Percentiles rank a stretch among this genome's conserved stretches.
Evolutionary conservation across 2,329 filamentous ascomycete genomes (phyloP).

Genomic region (Graphium sp.): DNA sequence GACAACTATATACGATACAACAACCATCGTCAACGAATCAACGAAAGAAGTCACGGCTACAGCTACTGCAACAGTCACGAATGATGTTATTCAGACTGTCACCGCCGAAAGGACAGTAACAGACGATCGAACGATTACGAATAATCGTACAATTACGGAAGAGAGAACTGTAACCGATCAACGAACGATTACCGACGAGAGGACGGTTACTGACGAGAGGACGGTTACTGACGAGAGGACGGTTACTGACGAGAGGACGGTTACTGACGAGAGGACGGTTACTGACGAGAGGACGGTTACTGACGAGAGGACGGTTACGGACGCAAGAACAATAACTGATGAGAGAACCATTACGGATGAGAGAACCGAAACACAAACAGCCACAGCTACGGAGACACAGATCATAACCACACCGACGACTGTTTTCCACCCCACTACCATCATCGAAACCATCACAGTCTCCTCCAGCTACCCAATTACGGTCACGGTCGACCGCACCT

Average conservation of each 20-base stretch:
- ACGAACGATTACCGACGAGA: too few relatives aligned
- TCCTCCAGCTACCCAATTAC: conserved; percentile 8
- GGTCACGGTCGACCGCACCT: conserved; percentile 5
- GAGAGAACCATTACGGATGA: not conserved
- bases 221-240: conserved; percentile 1
- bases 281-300: too few relatives aligned
- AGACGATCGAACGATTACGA: too few relatives aligned
- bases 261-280: not conserved
- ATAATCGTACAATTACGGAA: not conserved
- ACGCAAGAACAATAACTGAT: not conserved
- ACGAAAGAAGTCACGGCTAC: too few relatives aligned
- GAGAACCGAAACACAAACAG: too few relatives aligned
- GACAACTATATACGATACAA: conserved; percentile 7
- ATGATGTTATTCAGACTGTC: conserved; percentile 5
- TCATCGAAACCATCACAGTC: conserved; percentile 6
- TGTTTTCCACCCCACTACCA: conserved; percentile 3
- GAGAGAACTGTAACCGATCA: too few relatives aligned
- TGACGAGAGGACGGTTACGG: not conserved
- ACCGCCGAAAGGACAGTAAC: conserved; percentile 5
- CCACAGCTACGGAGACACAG: too few relatives aligned
- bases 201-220: too few relatives aligned
- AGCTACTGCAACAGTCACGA: too few relatives aligned
- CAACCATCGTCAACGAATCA: conserved; percentile 5
- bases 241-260: too few relatives aligned
- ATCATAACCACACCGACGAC: conserved; percentile 1